Percentiles rank a stretch among this genome's conserved stretches.
phyloP scores from a whole-genome alignment of 495 filamentous ascomycete genomes.

The Staphylotrichum longicolle region DNA sequence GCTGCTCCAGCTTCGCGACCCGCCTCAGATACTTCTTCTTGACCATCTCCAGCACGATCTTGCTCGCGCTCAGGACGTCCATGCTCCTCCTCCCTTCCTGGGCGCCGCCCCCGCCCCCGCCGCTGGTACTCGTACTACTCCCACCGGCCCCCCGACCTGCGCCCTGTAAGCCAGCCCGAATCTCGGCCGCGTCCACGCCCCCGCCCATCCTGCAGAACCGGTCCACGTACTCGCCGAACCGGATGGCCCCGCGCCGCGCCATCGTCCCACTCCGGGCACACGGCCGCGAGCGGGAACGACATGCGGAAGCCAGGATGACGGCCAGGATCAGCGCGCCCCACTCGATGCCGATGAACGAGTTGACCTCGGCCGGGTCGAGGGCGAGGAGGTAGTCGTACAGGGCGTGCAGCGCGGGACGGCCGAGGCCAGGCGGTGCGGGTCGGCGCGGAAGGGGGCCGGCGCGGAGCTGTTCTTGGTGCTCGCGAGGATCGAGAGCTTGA shows the following conservation, averaged over 20 bases:
- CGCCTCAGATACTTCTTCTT: slow-evolving; percentile 39
- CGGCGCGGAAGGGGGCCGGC: slow-evolving; percentile 15
- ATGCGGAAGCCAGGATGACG: slow-evolving; percentile 44
- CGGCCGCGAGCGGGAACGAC: slow-evolving; percentile 36
- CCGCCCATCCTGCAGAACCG: slow-evolving; percentile 27
- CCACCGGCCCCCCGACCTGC: too few species aligned
- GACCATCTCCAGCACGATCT: slow-evolving; percentile 42
- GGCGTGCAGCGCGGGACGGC: slow-evolving; percentile 23
- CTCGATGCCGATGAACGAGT: slow-evolving; percentile 36
- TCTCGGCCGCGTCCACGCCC: neutral
- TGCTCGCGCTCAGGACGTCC: slow-evolving; percentile 40
- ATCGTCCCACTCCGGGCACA: slow-evolving; percentile 42
- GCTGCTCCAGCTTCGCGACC: slow-evolving; percentile 35
- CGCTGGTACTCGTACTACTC: too few species aligned
- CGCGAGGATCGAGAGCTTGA: slow-evolving; percentile 11
- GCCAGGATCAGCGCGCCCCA: slow-evolving; percentile 37
- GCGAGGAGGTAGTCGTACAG: slow-evolving; percentile 34
- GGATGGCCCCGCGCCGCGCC: slow-evolving; percentile 30
- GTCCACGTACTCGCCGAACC: slow-evolving; percentile 35
- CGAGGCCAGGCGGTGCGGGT: slow-evolving; percentile 16
- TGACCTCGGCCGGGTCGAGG: slow-evolving; percentile 27
- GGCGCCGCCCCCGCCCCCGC: neutral
- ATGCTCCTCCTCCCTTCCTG: slow-evolving; percentile 18
- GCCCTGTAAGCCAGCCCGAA: too few species aligned
- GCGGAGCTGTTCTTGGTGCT: neutral